Evolutionary conservation across 768 basidiomycete genomes (phyloP).

Genomic region (Saitozyma sp.): DNA sequence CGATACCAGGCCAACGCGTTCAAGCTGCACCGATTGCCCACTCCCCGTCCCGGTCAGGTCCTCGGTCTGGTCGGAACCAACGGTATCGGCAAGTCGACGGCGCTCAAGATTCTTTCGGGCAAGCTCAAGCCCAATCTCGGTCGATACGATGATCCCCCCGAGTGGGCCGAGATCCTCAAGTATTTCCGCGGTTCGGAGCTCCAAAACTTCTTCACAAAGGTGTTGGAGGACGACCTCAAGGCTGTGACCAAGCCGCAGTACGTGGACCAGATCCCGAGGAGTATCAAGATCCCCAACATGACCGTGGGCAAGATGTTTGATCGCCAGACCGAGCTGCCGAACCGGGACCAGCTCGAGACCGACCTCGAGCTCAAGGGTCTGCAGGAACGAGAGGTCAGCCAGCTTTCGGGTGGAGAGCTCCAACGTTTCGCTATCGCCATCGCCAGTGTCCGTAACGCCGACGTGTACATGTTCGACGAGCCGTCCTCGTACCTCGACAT

Average conservation of each 20-base stretch:
- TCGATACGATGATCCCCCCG: slow-evolving; percentile 95
- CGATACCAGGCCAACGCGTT: slow-evolving; percentile 98
- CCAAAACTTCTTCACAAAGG: slow-evolving; percentile 99
- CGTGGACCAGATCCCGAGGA: slow-evolving; percentile 96
- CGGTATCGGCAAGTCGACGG: slow-evolving; percentile 99
- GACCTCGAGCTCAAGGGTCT: slow-evolving; percentile 86
- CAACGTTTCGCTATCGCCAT: slow-evolving; percentile 98
- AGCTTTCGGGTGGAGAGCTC: slow-evolving; percentile 93
- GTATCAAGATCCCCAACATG: slow-evolving; percentile 80
- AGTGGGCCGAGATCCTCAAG: slow-evolving; percentile 98
- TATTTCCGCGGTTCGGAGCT: slow-evolving; percentile 98
- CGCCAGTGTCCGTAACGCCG: slow-evolving; percentile 90
- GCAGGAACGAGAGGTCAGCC: slow-evolving; percentile 75
- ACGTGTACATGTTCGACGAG: slow-evolving; percentile 72
- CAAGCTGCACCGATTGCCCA: slow-evolving; percentile 97
- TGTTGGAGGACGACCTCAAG: slow-evolving; percentile 96
- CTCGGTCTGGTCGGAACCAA: slow-evolving; percentile 98
- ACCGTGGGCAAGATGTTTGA: slow-evolving; percentile 90
- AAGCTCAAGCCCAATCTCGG: slow-evolving; percentile 98
- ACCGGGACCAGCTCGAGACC: slow-evolving; percentile 80
- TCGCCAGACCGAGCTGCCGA: slow-evolving; percentile 72
- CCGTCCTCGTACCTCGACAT: slow-evolving; percentile 98
- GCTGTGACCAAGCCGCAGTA: slow-evolving; percentile 99
- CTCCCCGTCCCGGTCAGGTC: slow-evolving; percentile 94
- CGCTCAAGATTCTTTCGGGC: slow-evolving; percentile 92